phyloP scores from a whole-genome alignment of 2,329 filamentous ascomycete genomes.

The Monosporascus cannonballus region DNA sequence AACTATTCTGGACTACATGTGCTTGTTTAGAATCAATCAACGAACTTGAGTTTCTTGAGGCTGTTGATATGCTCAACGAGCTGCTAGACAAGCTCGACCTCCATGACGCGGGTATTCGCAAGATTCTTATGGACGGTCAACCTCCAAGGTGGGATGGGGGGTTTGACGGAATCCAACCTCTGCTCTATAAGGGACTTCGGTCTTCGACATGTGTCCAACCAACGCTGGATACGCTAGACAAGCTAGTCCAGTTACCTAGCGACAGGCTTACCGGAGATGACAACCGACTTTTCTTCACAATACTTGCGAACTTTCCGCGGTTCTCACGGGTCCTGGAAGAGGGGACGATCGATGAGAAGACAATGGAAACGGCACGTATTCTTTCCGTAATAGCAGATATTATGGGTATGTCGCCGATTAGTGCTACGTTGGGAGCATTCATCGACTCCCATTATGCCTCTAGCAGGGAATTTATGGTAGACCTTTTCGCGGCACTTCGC shows the following conservation, averaged over 20 bases:
- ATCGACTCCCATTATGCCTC: slow-evolving; percentile 59
- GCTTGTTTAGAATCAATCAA: slow-evolving; percentile 96
- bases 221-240: slow-evolving; percentile 72
- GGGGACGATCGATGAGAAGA: slow-evolving; percentile 46
- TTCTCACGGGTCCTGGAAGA: slow-evolving; percentile 77
- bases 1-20: slow-evolving; percentile 96
- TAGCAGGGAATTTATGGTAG: slow-evolving; percentile 68
- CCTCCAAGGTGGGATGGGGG: slow-evolving; percentile 82
- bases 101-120: slow-evolving; percentile 59
- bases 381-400: slow-evolving; percentile 68
- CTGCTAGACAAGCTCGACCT: slow-evolving; percentile 82
- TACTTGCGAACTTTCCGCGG: slow-evolving; percentile 87
- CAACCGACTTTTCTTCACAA: slow-evolving; percentile 72
- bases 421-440: slow-evolving; percentile 64
- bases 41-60: slow-evolving; percentile 89
- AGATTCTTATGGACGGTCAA: slow-evolving; percentile 68
- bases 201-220: slow-evolving; percentile 77
- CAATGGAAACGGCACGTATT: slow-evolving; percentile 58
- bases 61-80: slow-evolving; percentile 83
- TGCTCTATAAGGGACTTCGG: slow-evolving; percentile 87
- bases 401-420: slow-evolving; percentile 63
- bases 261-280: slow-evolving; percentile 78
- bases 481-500: slow-evolving; percentile 67
- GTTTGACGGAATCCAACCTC: slow-evolving; percentile 79
- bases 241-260: slow-evolving; percentile 70